Conservation (phyloP, 345 rosid genomes). For the Rhizophora apiculata region DNA sequence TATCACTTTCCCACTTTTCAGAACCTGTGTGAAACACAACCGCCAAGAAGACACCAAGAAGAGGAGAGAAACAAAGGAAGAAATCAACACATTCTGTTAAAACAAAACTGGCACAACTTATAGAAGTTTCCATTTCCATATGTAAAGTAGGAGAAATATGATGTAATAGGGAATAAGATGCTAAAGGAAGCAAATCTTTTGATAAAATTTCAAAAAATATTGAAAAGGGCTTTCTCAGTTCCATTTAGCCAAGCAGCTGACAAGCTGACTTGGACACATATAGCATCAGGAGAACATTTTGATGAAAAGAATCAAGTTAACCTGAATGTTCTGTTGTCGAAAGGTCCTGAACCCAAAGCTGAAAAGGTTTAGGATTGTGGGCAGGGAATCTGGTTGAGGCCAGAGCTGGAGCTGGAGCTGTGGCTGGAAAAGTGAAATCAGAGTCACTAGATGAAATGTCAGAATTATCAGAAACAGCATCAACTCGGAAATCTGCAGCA, state of each 20-base stretch:
- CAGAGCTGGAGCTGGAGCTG: slow-evolving; percentile 6
- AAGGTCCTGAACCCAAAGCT: slow-evolving; percentile 51
- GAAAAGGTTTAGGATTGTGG: slow-evolving; percentile 33
- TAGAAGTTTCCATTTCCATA: not conserved
- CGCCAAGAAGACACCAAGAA: slow-evolving; percentile 1
- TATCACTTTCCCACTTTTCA: slow-evolving; percentile 45
- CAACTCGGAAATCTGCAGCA: slow-evolving; percentile 41
- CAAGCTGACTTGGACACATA: not conserved
- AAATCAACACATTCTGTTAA: slow-evolving; percentile 15
- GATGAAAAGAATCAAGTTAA: slow-evolving; percentile 30
- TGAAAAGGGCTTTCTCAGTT: not conserved
- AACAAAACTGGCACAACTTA: slow-evolving; percentile 1
- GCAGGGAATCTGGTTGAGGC: slow-evolving; percentile 28
- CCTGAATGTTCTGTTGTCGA: slow-evolving; percentile 53
- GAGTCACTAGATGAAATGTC: slow-evolving; percentile 67
- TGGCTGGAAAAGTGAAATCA: slow-evolving; percentile 56
- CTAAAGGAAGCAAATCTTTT: not conserved
- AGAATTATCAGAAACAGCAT: slow-evolving; percentile 48
- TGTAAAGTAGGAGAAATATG: not conserved
- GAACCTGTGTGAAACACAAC: slow-evolving; percentile 49
- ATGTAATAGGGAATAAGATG: not conserved
- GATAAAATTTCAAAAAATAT: not conserved
- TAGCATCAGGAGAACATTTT: not conserved
- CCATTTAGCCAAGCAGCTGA: not conserved
- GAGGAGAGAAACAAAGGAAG: slow-evolving; percentile 14